A percentile compares a stretch with the other conserved stretches of the same genome.
Evolutionary conservation across 1,139 yeast genomes (phyloP).

Genomic region (Petasospora rhodanensis): DNA sequence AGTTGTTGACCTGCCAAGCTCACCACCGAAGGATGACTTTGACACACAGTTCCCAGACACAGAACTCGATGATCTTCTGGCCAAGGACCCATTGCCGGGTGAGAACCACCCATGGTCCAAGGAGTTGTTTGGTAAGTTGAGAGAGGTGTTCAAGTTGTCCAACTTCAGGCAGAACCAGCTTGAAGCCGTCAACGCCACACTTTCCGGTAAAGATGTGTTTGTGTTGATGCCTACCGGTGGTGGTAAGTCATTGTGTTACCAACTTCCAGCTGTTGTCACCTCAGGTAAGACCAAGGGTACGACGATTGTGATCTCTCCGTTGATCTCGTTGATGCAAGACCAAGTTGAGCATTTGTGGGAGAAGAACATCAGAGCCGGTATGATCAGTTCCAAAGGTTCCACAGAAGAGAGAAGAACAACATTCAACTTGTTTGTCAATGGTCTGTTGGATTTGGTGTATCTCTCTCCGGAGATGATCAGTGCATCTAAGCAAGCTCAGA

Average conservation of each 20-base stretch:
- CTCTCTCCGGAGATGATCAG: constrained; percentile 95
- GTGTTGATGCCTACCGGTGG: constrained; percentile 99
- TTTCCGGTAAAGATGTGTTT: constrained; percentile 81
- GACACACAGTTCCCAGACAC: constrained; percentile 16
- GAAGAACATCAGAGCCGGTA: constrained; percentile 72
- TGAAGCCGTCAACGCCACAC: constrained; percentile 80
- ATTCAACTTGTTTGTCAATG: constrained; percentile 57
- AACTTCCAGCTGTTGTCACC: constrained; percentile 81
- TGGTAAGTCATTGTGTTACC: constrained; percentile 95
- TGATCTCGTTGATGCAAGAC: constrained; percentile 95
- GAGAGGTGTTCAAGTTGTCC: constrained; percentile 54
- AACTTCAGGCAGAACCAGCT: constrained; percentile 80
- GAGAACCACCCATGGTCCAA: constrained; percentile 50
- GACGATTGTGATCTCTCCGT: constrained; percentile 89
- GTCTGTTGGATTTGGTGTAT: constrained; percentile 72
- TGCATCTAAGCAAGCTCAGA: constrained; percentile 66
- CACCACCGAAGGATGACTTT: constrained; percentile 8
- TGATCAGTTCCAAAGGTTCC: constrained; percentile 77
- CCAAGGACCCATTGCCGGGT: constrained; percentile 11
- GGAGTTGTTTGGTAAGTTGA: constrained; percentile 60
- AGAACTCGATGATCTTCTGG: constrained; percentile 19
- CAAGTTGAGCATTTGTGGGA: constrained; percentile 79
- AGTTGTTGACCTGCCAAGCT: constrained; percentile 9
- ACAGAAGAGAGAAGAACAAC: constrained; percentile 62
- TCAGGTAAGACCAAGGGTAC: constrained; percentile 77